phyloP scores from a whole-genome alignment of 768 basidiomycete genomes.

The Tricholoma hemisulphureum region DNA sequence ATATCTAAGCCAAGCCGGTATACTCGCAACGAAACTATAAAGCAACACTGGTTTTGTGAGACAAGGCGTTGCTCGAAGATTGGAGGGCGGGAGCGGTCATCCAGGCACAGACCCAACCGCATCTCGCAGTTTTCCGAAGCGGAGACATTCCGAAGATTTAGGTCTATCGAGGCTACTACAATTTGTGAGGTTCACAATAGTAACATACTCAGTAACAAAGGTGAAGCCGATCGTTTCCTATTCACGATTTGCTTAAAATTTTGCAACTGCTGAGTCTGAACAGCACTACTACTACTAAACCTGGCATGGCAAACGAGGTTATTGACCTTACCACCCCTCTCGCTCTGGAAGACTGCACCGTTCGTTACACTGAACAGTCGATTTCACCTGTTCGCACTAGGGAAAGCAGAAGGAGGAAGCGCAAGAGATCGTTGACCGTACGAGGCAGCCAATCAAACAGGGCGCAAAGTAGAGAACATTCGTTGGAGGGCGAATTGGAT shows the following conservation, averaged over 20 bases:
- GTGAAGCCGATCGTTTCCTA: too few relatives aligned
- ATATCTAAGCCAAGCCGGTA: too few relatives aligned
- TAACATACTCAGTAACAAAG: too few relatives aligned
- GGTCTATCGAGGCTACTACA: too few relatives aligned
- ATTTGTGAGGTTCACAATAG: too few relatives aligned
- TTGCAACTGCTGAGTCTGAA: not conserved
- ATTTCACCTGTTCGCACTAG: not conserved
- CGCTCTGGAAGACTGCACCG: not conserved
- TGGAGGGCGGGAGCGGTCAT: too few relatives aligned
- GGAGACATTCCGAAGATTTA: too few relatives aligned
- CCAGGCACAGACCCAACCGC: too few relatives aligned
- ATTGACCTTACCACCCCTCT: constrained; percentile 32
- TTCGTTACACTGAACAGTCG: constrained; percentile 1
- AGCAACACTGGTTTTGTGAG: too few relatives aligned
- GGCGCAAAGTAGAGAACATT: constrained; percentile 20
- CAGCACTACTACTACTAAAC: not conserved
- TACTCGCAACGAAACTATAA: too few relatives aligned
- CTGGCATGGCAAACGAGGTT: constrained; percentile 21
- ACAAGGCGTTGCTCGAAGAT: too few relatives aligned
- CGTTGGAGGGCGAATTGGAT: constrained; percentile 17
- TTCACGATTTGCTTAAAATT: not conserved
- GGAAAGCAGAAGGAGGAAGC: constrained; percentile 23
- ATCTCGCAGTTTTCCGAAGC: too few relatives aligned
- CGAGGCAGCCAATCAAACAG: constrained; percentile 15
- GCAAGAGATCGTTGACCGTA: constrained; percentile 24